phyloP scores from a whole-genome alignment of 2,329 filamentous ascomycete genomes.

The Rhytidhysteron rufulum region DNA sequence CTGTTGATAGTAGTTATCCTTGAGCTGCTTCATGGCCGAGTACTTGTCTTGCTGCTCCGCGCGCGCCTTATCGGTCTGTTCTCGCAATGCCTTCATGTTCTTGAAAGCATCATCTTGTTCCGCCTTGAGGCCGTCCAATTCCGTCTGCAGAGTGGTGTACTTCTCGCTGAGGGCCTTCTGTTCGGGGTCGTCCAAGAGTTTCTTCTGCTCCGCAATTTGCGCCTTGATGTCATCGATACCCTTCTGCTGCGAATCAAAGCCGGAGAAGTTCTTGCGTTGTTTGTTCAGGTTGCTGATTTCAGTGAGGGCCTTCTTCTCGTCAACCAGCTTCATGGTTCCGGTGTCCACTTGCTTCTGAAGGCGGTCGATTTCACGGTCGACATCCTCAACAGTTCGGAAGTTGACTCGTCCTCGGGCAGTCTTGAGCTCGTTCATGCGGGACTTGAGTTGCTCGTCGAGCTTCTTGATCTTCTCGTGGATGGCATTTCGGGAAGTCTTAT shows the following conservation, averaged over 20 bases:
- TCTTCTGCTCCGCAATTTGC: conserved; percentile 85
- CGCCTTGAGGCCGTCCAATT: conserved; percentile 85
- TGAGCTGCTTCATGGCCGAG: conserved; percentile 74
- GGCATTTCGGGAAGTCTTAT: conserved; percentile 75
- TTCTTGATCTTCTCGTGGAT: conserved; percentile 90
- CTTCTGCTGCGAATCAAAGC: conserved; percentile 82
- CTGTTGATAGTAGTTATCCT: conserved; percentile 80
- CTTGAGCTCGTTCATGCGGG: conserved; percentile 83
- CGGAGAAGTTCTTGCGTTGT: conserved; percentile 84
- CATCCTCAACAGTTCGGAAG: conserved; percentile 84
- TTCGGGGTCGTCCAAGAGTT: conserved; percentile 86
- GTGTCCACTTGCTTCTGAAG: conserved; percentile 84
- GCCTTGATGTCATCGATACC: conserved; percentile 81
- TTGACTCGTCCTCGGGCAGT: conserved; percentile 71
- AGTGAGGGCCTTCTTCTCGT: conserved; percentile 88
- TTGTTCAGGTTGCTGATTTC: conserved; percentile 83
- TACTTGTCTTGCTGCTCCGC: conserved; percentile 85
- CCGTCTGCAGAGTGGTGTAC: conserved; percentile 79
- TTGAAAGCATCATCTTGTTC: conserved; percentile 91
- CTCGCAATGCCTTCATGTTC: conserved; percentile 76
- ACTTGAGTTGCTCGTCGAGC: conserved; percentile 83
- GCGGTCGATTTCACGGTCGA: conserved; percentile 75
- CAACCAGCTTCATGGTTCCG: conserved; percentile 90
- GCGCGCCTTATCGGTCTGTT: conserved; percentile 80
- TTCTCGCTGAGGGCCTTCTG: conserved; percentile 81